Conservation (phyloP, 345 rosid species). For the Fremontodendron californicum region DNA sequence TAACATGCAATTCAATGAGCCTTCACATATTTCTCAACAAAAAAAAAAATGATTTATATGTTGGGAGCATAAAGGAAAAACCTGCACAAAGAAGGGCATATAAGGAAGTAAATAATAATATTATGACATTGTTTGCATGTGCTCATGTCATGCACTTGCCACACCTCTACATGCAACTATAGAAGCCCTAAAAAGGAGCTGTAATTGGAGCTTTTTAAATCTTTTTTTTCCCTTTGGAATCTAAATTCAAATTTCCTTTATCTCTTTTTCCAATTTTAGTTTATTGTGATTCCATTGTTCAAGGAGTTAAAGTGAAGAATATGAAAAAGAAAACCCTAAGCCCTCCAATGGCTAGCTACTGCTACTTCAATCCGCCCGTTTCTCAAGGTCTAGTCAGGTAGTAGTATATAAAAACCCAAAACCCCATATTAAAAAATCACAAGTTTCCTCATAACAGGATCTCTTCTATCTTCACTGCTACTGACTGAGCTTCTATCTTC, state of each 20-base stretch:
- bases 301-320: slow-evolving; percentile 33
- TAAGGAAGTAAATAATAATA: background rate
- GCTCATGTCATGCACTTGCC: background rate
- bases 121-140: background rate
- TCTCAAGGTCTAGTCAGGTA: slow-evolving; percentile 25
- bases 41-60: background rate
- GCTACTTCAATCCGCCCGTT: slow-evolving; percentile 26
- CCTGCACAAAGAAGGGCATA: background rate
- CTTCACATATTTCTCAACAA: background rate
- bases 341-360: slow-evolving; percentile 14
- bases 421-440: slow-evolving; percentile 24
- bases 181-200: slow-evolving; percentile 19
- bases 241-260: slow-evolving; percentile 26
- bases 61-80: background rate
- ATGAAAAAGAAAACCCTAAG: slow-evolving; percentile 34
- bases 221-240: slow-evolving; percentile 20
- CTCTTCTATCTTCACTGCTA: background rate
- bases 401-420: slow-evolving; percentile 34
- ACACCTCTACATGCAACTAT: slow-evolving; percentile 13
- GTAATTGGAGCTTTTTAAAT: slow-evolving; percentile 20
- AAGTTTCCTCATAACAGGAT: slow-evolving; percentile 10
- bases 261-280: slow-evolving; percentile 25
- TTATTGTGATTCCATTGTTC: slow-evolving; percentile 31
- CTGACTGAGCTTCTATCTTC: background rate
- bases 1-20: background rate